Conservation (phyloP, 2,329 filamentous ascomycete species). For the Penicillium sp. region DNA sequence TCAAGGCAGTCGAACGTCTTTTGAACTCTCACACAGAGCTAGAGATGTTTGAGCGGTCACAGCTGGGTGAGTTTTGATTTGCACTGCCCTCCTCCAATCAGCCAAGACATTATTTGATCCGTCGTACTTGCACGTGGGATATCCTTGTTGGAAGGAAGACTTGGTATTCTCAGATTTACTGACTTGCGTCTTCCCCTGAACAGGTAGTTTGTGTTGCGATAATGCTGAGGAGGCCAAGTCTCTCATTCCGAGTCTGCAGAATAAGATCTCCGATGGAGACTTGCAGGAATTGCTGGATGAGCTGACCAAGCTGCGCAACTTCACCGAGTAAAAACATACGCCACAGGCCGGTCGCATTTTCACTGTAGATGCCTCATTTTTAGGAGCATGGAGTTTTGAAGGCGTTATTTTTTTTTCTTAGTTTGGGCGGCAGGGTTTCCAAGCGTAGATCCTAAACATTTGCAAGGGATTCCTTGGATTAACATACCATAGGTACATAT, state of each 20-base stretch:
- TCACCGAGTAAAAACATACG: conserved; percentile 37
- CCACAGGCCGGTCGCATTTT: neutral
- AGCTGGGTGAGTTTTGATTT: conserved; percentile 65
- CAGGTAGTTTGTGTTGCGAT: conserved; percentile 89
- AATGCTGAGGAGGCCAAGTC: conserved; percentile 94
- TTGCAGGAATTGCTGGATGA: conserved; percentile 86
- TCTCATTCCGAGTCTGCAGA: conserved; percentile 80
- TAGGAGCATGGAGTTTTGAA: conserved; percentile 33
- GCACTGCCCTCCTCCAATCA: neutral
- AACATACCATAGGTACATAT: neutral
- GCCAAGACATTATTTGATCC: neutral
- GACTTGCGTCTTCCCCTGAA: conserved; percentile 6
- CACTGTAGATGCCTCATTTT: conserved; percentile 5
- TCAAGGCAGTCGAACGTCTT: conserved; percentile 88
- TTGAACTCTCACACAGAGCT: conserved; percentile 74
- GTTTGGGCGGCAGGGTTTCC: conserved; percentile 4
- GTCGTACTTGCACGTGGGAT: neutral
- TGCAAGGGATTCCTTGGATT: neutral
- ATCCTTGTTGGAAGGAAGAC: neutral
- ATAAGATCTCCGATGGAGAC: conserved; percentile 89
- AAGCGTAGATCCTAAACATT: neutral
- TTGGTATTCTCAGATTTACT: conserved; percentile 1
- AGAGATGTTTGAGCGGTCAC: conserved; percentile 88
- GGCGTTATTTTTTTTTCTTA: conserved; percentile 8
- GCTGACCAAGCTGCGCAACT: conserved; percentile 72